Evolutionary conservation across 2,329 filamentous ascomycete genomes (phyloP).

Genomic region (Teratosphaeria gauchensis): DNA sequence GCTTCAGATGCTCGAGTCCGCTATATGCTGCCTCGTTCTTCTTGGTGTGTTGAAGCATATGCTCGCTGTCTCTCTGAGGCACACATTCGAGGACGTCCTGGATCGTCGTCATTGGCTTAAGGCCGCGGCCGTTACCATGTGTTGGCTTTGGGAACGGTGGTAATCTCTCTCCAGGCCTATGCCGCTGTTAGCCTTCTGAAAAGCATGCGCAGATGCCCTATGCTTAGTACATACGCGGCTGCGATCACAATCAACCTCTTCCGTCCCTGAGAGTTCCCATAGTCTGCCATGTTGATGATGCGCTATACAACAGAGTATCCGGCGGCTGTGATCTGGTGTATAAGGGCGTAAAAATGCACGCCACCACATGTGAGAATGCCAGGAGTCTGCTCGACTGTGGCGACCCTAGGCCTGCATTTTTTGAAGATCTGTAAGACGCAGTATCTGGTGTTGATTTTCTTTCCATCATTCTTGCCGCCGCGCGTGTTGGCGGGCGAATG

Average conservation of each 20-base stretch:
- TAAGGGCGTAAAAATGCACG: slow-evolving; percentile 48
- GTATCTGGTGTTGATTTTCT: slow-evolving; percentile 52
- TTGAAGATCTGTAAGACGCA: slow-evolving; percentile 22
- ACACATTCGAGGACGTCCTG: slow-evolving; percentile 30
- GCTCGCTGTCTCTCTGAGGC: background rate
- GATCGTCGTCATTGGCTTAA: slow-evolving; percentile 33
- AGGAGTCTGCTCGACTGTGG: slow-evolving; percentile 72
- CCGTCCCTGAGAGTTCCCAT: slow-evolving; percentile 41
- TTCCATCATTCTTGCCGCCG: slow-evolving; percentile 50
- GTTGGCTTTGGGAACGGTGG: slow-evolving; percentile 50
- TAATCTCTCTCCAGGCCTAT: slow-evolving; percentile 63
- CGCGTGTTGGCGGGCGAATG: slow-evolving; percentile 65
- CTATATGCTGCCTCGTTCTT: slow-evolving; percentile 31
- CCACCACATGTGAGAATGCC: slow-evolving; percentile 45
- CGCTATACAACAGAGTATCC: slow-evolving; percentile 65
- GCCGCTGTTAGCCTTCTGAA: too few relatives aligned
- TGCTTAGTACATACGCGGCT: too few relatives aligned
- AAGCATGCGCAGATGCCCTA: too few relatives aligned
- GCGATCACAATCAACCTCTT: slow-evolving; percentile 44
- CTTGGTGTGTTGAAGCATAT: slow-evolving; percentile 5
- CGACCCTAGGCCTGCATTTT: slow-evolving; percentile 43
- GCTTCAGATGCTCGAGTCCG: slow-evolving; percentile 38
- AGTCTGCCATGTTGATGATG: slow-evolving; percentile 42
- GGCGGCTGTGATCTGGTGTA: slow-evolving; percentile 53
- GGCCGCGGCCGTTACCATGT: slow-evolving; percentile 14